Evolutionary conservation across 2,329 filamentous ascomycete genomes (phyloP), one percentile per base, ranked within the genome.

Genomic region (Chrysoporthe puriensis): DNA sequence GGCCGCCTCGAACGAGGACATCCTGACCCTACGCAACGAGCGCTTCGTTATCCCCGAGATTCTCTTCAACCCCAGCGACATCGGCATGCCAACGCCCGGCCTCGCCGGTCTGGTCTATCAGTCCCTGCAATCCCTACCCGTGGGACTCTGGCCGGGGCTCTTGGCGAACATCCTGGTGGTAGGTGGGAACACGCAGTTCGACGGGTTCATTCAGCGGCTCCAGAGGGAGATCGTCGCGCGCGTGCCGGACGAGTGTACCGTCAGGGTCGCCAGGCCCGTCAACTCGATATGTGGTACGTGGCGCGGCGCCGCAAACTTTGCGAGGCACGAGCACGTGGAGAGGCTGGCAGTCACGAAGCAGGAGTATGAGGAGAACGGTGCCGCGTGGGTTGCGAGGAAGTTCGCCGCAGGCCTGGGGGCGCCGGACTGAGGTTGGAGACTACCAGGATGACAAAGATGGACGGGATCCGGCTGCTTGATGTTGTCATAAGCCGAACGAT

Each of bases 21-120:
- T 94, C 16, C 80, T 99, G 71, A 93, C 94, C 0, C 83, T 99
- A 11, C 90, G 93, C 4, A 98, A 97, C 77, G 96, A 99, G 80
- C 88, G 95, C 58, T 99, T 99, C 76, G 84, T 88, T 1, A 91
- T 97, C 0, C 95, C 96, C 0, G 96, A 99, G 77, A 84, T 98
- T 6, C 81, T 99, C 2, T 98, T 99, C 80, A 91, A 86, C 66
- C 96, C 96, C 0, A 85, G 86, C 3, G 95, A 98, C 78, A 90
- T 97, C 56, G 94, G 94, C 0, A 88, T 97, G 78, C 87, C 88
- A 59, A 92, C 97, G 74, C 89, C 91, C 0, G 96, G 96, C 0
- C 83, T 99, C 26, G 87, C 93, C 0, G 92, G 94, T 60, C 85
- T 93, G n/a, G 86, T 97, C 13, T 84, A 96, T 79, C 90, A 97